Evolutionary conservation across 1,139 yeast genomes (phyloP), one percentile per base, ranked within the genome.

Genomic region (Pichia sp.): DNA sequence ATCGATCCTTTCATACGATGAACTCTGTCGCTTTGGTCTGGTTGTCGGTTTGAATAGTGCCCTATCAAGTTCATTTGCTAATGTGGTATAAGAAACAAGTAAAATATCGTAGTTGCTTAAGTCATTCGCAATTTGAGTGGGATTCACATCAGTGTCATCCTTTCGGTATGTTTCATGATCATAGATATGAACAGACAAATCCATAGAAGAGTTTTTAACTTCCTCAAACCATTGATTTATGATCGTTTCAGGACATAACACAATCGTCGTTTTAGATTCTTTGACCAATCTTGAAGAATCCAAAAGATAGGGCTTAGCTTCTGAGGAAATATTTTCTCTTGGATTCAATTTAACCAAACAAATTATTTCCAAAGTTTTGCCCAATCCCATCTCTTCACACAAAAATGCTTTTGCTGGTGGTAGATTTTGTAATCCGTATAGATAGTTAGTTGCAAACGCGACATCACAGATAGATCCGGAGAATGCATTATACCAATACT

Each of bases 301-400:
- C 44, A 72, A 73, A 9, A 64, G 52, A 51, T 81, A 83, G 1
- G 40, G 40, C 37, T 50, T 48, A 5, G 40, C 29, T n/a, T 47
- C 44, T 4, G 31, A 8, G 4, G 40, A 42, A 0, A 47, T 37
- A 1, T 45, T 37, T 2, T 43, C 35, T 26, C 86, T 61, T 29
- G 69, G 78, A 59, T 90, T 83, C 45, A 81, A 58, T 3, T 81
- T 59, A 0, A 82, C 64, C 34, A 88, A 64, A 0, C 95, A 71
- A 2, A 87, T 69, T 6, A 87, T 68, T 60, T 92, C 98, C 2
- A 92, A 81, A 0, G 97, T 90, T 59, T 92, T 92, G 0, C 98
- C 98, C 4, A 92, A 71, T 0, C 98, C 97, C 98, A 92, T 92
- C 62, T 92, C 97, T 59, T 90, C 97, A 1, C 94, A 84, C 36